Evolutionary conservation across 306 rosid species (phyloP), one percentile per base, ranked within the genome.

Genomic region (Inga laurina): DNA sequence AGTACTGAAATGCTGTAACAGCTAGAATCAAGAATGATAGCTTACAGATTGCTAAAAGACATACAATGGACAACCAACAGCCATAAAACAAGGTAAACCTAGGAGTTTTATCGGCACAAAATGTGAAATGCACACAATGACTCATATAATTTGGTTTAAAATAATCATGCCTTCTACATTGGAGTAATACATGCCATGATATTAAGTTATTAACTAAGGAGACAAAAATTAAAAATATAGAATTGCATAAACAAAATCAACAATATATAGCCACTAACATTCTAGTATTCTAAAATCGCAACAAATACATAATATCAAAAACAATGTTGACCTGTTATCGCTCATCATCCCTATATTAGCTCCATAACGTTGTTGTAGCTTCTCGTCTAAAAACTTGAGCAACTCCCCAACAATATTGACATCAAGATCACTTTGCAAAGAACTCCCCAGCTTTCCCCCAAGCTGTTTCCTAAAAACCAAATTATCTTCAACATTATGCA

Each of bases 401-500:
- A 95, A 84, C 80, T 91, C 98, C 70, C 98, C 97, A 44, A 95
- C 94, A 10, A 94, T 93, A 68, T 85, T 92, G 84, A 92, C 86
- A 75, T 94, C 92, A 83, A 93, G 88, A 84, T 93, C 99, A 88
- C 82, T 89, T 84, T 93, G 93, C 88, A 95, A 81, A 27, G 96
- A 92, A 86, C 86, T 91, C 46, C 99, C 99, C 80, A 93, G 91
- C 93, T 95, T 95, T 83, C 99, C 99, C 30, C 99, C 98, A 72
- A 95, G 98, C 82, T 93, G 98, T 85, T 95, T 95, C 98, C 98
- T 95, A 91, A 62, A 83, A 77, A 64, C 64, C 82, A 85, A 65
- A 52, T 77, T 69, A 79, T 54, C 73, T 79, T 82, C 49, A 76
- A 66, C 75, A 82, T 56, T 52, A 75, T 32, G 68, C 27, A 80